phyloP scores from a whole-genome alignment of 73 alveolate genomes.

The Halteria grandinella region DNA sequence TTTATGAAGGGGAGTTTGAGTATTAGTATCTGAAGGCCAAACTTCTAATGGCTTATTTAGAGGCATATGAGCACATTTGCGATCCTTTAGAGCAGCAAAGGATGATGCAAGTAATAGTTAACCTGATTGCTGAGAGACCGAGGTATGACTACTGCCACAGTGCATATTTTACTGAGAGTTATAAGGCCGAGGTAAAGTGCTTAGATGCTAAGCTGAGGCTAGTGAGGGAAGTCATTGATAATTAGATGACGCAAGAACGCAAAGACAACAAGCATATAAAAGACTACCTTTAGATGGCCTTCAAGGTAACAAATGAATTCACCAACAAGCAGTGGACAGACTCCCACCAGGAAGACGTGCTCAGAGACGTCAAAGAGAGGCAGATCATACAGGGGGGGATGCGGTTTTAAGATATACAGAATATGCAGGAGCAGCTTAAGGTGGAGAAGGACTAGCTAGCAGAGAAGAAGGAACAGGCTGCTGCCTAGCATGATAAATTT shows the following conservation, averaged over 20 bases:
- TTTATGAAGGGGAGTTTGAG: slow-evolving; percentile 49
- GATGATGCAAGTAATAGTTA: slow-evolving; percentile 49
- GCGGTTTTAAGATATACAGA: slow-evolving; percentile 32
- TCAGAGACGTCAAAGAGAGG: slow-evolving; percentile 48
- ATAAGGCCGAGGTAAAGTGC: slow-evolving; percentile 42
- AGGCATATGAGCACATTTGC: slow-evolving; percentile 57
- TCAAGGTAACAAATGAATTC: slow-evolving; percentile 51
- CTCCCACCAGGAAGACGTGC: slow-evolving; percentile 40
- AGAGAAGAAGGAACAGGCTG: background rate
- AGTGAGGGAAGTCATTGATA: slow-evolving; percentile 38
- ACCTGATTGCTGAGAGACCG: slow-evolving; percentile 64
- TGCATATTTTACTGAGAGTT: slow-evolving; percentile 59
- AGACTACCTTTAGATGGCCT: slow-evolving; percentile 54
- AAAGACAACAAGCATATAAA: slow-evolving; percentile 33
- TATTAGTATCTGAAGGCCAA: slow-evolving; percentile 56
- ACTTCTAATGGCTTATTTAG: slow-evolving; percentile 39
- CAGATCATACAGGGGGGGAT: slow-evolving; percentile 45
- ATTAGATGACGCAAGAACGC: slow-evolving; percentile 37
- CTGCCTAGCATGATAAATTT: slow-evolving; percentile 21
- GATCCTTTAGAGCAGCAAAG: slow-evolving; percentile 66
- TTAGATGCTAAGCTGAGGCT: slow-evolving; percentile 4
- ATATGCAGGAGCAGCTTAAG: slow-evolving; percentile 22
- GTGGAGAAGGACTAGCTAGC: background rate
- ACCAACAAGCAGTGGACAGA: slow-evolving; percentile 60
- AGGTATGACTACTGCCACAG: slow-evolving; percentile 41